Evolutionary conservation across 164 flowering plant species (phyloP).

Genomic region (Umbellularia californica): DNA sequence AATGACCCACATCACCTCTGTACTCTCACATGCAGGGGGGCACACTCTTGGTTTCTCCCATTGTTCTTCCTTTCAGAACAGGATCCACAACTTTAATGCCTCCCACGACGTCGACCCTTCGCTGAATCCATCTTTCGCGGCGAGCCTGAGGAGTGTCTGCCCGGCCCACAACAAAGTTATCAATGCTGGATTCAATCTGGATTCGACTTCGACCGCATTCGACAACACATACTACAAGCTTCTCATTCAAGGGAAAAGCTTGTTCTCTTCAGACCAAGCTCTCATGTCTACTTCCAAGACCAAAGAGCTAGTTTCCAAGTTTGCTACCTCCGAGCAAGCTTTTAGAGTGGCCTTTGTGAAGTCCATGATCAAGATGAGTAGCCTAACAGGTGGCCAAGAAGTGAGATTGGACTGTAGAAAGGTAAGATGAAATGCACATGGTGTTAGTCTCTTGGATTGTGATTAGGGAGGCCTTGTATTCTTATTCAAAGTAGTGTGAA

Average conservation of each 20-base stretch:
- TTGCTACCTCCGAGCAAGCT: conserved; percentile 41
- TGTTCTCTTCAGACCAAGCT: conserved; percentile 80
- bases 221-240: conserved; percentile 72
- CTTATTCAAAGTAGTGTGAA: neutral
- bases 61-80: conserved; percentile 78
- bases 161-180: conserved; percentile 53
- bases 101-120: conserved; percentile 58
- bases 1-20: neutral
- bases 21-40: conserved; percentile 43
- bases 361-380: conserved; percentile 89
- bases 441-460: neutral
- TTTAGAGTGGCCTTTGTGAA: conserved; percentile 60
- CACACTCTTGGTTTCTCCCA: conserved; percentile 89
- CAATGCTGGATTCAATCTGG: conserved; percentile 60
- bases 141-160: conserved; percentile 46
- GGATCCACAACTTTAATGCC: conserved; percentile 72
- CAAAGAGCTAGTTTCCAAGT: conserved; percentile 47
- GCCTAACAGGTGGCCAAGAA: conserved; percentile 60
- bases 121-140: conserved; percentile 49
- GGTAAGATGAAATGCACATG: conserved; percentile 22
- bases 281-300: conserved; percentile 42
- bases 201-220: conserved; percentile 39
- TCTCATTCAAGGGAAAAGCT: conserved; percentile 52
- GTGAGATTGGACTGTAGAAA: conserved; percentile 58
- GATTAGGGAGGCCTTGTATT: neutral